Base-by-base conservation (phyloP, 2,329 filamentous ascomycete genomes). In the Teratosphaeria zuluensis region DNA sequence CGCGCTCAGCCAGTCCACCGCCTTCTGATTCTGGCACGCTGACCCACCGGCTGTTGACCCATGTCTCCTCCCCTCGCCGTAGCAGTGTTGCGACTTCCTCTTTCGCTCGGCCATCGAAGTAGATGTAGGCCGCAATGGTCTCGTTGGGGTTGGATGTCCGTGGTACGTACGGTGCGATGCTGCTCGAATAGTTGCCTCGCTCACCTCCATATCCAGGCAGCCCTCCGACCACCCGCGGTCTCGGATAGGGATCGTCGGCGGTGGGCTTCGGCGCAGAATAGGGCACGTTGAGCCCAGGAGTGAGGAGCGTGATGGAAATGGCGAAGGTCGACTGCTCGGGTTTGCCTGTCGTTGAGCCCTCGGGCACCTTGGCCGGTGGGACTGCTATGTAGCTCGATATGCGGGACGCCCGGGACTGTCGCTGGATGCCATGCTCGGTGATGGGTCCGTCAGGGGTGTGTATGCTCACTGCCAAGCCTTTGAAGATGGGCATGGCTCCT, bases 31-130 rank as follows among this genome's bases (percentile, higher is more conserved):
- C 87, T 2, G 92, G 90, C 6, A 99, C 85, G 70, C 95, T 92
- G 55, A 99, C 94, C 94, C 94, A 99, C 67, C 94, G 83, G 58
- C 91, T 96, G 70, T 97, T 99, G 28, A 99, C 95, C 94, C 94
- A 99, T 1, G 94, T 99, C 76, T 99, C 94, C 72, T 97, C 94
- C 28, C 94, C 92, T 12, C 92, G 88, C 58, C 94, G 83, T 56
- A 99, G 79, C 59, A 99, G 78, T 12, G 94, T 99, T 56, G 94
- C 94, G 2, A 99, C 95, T 76, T 99, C 94, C 73, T 99, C 94
- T 74, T 99, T 99, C 61, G 84, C 83, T 62, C 94, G 82, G 19
- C 94, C 94, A 74, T 99, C 94, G 70, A 99, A 99, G 77, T 99
- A 99, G 67, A 99, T 97, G 74, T 99, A 99, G 42, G 92, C 94